A percentile compares a stretch with the other conserved stretches of the same genome.
These are phyloP conservation scores for Trypanosoma lewisi DNA, from an alignment of 208 protist species.

Conservation along the genomic window DNA sequence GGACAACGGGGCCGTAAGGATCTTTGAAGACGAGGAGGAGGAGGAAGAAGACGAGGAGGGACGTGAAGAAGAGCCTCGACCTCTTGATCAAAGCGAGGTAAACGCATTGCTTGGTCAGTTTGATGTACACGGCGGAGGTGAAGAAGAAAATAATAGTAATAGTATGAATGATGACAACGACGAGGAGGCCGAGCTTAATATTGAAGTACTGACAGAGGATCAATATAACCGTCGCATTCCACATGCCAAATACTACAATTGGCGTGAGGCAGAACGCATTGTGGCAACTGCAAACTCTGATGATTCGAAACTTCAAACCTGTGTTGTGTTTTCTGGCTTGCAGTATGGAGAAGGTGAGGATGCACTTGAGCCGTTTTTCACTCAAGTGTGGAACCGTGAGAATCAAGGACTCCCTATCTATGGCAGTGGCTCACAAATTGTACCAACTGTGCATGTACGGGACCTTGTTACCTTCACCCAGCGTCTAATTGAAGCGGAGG, in stretches of 20 bases:
- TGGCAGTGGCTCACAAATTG: conserved; percentile 78
- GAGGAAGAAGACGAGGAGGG: conserved; percentile 23
- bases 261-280: conserved; percentile 90
- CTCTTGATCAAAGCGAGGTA: conserved; percentile 33
- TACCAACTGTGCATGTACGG: conserved; percentile 91
- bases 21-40: conserved; percentile 36
- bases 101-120: conserved; percentile 31
- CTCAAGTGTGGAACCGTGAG: conserved; percentile 76
- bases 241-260: conserved; percentile 90
- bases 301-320: conserved; percentile 80
- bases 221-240: conserved; percentile 92
- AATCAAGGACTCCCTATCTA: conserved; percentile 76
- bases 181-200: conserved; percentile 6
- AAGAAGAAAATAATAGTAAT: conserved; percentile 3
- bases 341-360: conserved; percentile 91
- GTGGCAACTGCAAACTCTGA: conserved; percentile 76
- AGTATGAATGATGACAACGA: not conserved
- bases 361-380: conserved; percentile 85
- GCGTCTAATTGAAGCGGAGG: conserved; percentile 49
- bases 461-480: conserved; percentile 87
- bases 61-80: conserved; percentile 31
- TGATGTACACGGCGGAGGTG: not conserved
- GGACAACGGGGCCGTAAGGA: conserved; percentile 1
- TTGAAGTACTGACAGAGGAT: conserved; percentile 90
- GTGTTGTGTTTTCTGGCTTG: conserved; percentile 87